Evolutionary conservation across 2,329 filamentous ascomycete genomes (phyloP).

Genomic region (Microsporum audouinii): DNA sequence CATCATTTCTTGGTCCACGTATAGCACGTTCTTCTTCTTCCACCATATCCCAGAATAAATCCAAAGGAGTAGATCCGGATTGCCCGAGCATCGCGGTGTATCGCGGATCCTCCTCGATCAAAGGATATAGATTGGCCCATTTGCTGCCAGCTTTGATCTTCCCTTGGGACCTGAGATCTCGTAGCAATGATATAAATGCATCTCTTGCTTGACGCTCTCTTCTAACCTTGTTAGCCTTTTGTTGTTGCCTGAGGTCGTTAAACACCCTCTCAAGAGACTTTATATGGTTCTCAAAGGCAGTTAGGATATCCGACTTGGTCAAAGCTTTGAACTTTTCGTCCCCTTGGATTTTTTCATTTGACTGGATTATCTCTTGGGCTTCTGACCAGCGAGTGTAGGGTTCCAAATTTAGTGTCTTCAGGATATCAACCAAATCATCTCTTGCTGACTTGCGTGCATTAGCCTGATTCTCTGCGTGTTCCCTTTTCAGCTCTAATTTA

Average conservation of each 20-base stretch:
- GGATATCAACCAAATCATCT: constrained; percentile 65
- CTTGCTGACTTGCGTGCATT: constrained; percentile 66
- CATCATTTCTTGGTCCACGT: constrained; percentile 67
- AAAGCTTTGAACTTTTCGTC: constrained; percentile 79
- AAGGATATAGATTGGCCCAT: constrained; percentile 69
- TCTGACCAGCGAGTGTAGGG: constrained; percentile 93
- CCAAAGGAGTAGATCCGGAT: constrained; percentile 70
- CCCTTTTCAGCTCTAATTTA: constrained; percentile 68
- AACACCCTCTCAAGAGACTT: constrained; percentile 81
- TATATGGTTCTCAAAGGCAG: constrained; percentile 88
- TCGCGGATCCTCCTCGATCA: constrained; percentile 68
- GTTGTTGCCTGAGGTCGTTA: constrained; percentile 80
- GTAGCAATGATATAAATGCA: constrained; percentile 61
- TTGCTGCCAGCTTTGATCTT: constrained; percentile 83
- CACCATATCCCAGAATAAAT: constrained; percentile 90
- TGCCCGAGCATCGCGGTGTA: constrained; percentile 78
- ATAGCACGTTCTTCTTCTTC: constrained; percentile 89
- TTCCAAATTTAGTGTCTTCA: constrained; percentile 72
- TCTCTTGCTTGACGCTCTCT: constrained; percentile 81
- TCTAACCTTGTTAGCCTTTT: constrained; percentile 69
- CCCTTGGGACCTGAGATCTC: constrained; percentile 60
- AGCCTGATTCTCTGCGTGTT: constrained; percentile 63
- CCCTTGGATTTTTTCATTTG: constrained; percentile 62
- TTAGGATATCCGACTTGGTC: constrained; percentile 80
- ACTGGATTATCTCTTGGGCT: constrained; percentile 69